Evolutionary conservation across 2,329 filamentous ascomycete species (phyloP), one percentile per base, ranked within the genome.

Genomic region (Colletotrichum sp.): DNA sequence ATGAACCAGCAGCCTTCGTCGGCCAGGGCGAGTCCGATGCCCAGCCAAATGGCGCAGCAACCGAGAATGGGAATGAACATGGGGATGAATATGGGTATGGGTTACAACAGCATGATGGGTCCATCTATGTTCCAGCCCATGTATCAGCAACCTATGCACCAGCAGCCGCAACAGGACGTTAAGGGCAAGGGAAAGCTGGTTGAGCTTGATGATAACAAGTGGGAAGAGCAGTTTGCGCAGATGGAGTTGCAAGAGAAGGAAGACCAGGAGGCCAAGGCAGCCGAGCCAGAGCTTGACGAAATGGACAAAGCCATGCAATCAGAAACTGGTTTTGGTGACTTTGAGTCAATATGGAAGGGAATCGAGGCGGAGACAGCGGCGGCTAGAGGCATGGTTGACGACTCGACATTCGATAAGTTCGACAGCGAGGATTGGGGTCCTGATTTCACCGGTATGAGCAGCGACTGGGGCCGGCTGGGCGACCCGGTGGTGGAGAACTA

Each of bases 191-290:
- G 94, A 52, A 98, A 98, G 85, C 92, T 99, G 86, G 93, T 99
- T 15, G 97, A 99, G 86, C 91, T 99, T 28, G 95, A 98, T 83
- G 96, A 99, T 80, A 89, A 94, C 81, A 94, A 98, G 82, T 99
- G 97, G 97, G 96, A 99, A 85, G 95, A 96, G 80, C 96, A 99
- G 84, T 99, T 99, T 84, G 94, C 95, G 73, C 92, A 97, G 85
- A 93, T 98, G 83, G 95, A 96, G 83, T 87, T 93, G 77, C 88
- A 93, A 76, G 90, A 93, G 81, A 86, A 90, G 80, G 84, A 89
- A 77, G 87, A 89, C 66, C 84, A 87, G 69, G 87, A 89, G 80
- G 87, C 87, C 71, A 84, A 85, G 48, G 93, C 93, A 55, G 92
- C 93, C 32, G 96, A 98, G 87, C 91, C 91, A 76, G 96, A 99